A percentile compares a stretch with the other conserved stretches of the same genome.
Conservation (phyloP, 108 stramenopile species). For the Parmales sp. region DNA sequence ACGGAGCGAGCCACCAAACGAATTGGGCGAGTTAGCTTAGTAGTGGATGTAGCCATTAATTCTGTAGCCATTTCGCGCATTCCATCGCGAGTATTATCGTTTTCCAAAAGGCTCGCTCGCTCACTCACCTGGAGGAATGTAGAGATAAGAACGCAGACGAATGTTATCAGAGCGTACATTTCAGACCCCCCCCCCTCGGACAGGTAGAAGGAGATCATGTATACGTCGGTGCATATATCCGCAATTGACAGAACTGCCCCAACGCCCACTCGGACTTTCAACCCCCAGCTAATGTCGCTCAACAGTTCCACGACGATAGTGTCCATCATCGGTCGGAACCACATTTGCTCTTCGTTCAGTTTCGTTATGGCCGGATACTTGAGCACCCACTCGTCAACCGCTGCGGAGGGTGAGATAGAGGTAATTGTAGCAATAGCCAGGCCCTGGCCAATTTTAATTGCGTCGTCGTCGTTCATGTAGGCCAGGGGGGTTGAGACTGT, state of each 20-base stretch:
- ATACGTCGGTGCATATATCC: background rate
- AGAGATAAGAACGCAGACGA: background rate
- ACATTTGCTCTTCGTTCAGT: background rate
- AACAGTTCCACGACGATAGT: background rate
- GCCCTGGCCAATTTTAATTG: no score
- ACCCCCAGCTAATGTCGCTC: background rate
- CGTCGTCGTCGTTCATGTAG: no score
- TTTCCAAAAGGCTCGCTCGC: no score
- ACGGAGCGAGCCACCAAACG: no score
- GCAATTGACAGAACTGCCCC: background rate
- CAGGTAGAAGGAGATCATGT: constrained; percentile 1
- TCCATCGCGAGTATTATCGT: no score
- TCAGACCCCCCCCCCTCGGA: background rate
- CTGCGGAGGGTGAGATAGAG: no score
- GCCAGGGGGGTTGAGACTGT: no score
- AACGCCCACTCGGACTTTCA: background rate
- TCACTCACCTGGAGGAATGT: no score
- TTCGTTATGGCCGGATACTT: background rate
- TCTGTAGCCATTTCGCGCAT: no score
- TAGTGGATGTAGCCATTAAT: no score
- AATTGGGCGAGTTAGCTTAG: no score
- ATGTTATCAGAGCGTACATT: background rate
- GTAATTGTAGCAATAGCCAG: no score
- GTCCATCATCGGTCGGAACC: background rate
- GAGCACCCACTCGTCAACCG: background rate